Base-by-base conservation (phyloP, 352 stramenopile species). In the Phytophthora rubi region DNA sequence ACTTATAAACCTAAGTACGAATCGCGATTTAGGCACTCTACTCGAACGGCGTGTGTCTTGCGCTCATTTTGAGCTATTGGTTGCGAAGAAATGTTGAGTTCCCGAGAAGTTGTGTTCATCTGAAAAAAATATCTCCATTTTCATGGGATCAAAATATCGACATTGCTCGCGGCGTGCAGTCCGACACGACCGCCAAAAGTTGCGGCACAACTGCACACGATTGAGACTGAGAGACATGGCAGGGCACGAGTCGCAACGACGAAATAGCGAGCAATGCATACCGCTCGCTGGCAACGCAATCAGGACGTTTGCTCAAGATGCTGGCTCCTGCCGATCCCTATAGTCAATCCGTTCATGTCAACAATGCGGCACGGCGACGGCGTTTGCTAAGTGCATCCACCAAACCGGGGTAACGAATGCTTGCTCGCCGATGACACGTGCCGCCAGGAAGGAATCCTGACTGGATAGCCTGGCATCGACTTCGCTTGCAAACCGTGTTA, bases 401-500 rank as follows among this genome's bases (percentile, higher is more conserved):
- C 35, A 53, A 53, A 13, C n/a, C 8, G 6, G 28, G 2, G 26
- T 3, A 53, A 8, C 21, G 42, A 37, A 48, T 47, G 42, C 6
- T 56, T 68, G 52, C 30, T 67, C 54, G 32, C 51, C n/a, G 45
- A 44, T 18, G 16, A 5, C 44, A 8, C 61, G 60, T 58, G 42
- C 21, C 32, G 15, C 42, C 42, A 42, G 35, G 35, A 42, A 15
- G 15, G 42, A 49, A 49, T n/a, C 42, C 42, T 21, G 15, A 18
- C 21, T 64, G 54, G 37, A 68, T 56, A 59, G 26, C 16, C 39
- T 33, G 32, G 13, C 13, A 33, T n/a, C 23, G 48, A 64, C 59
- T 65, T 69, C 21, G 54, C 54, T 68, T 73, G 48, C 66, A 69
- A 62, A 73, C 9, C 9, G 4, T 28, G 30, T 69, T 67, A 65